These are phyloP conservation scores for Spiromastix sp. DNA, from an alignment of 2,329 filamentous ascomycete species.

Conservation along the genomic window DNA sequence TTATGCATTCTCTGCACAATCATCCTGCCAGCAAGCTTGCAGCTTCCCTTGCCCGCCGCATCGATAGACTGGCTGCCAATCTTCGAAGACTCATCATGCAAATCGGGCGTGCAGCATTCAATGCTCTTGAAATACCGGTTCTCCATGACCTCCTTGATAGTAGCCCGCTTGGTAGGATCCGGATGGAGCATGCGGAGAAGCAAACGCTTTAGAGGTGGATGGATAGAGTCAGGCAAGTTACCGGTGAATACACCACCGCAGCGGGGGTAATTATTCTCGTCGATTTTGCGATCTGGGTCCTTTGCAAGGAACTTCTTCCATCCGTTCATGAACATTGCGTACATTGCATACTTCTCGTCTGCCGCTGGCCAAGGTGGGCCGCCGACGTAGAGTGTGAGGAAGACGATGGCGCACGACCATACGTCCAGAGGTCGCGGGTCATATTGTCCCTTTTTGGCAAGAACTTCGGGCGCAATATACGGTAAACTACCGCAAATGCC, in stretches of 20 bases:
- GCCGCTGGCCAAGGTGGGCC: slow-evolving; percentile 67
- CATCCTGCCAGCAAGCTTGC: slow-evolving; percentile 16
- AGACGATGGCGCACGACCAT: slow-evolving; percentile 77
- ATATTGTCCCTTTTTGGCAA: slow-evolving; percentile 54
- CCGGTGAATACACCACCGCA: slow-evolving; percentile 54
- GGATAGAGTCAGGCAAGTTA: slow-evolving; percentile 39
- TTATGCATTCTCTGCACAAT: slow-evolving; percentile 22
- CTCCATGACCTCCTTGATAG: slow-evolving; percentile 57
- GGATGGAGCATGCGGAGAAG: slow-evolving; percentile 77
- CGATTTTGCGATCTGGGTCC: slow-evolving; percentile 41
- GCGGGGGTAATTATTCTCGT: slow-evolving; percentile 55
- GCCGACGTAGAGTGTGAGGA: slow-evolving; percentile 63
- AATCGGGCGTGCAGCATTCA: slow-evolving; percentile 67
- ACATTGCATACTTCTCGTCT: slow-evolving; percentile 46
- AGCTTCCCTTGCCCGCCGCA: slow-evolving; percentile 16
- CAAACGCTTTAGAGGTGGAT: slow-evolving; percentile 58
- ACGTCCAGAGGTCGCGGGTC: slow-evolving; percentile 75
- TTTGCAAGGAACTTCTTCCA: slow-evolving; percentile 59
- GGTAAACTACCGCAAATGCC: slow-evolving; percentile 78
- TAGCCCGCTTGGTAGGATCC: slow-evolving; percentile 58
- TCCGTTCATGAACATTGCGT: slow-evolving; percentile 52
- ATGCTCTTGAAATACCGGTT: slow-evolving; percentile 64
- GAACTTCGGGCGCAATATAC: slow-evolving; percentile 79
- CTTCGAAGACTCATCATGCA: slow-evolving; percentile 47
- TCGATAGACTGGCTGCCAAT: slow-evolving; percentile 50